Evolutionary conservation across 345 rosid species (phyloP), one percentile per base, ranked within the genome.

Genomic region (Eucalyptus sp.): DNA sequence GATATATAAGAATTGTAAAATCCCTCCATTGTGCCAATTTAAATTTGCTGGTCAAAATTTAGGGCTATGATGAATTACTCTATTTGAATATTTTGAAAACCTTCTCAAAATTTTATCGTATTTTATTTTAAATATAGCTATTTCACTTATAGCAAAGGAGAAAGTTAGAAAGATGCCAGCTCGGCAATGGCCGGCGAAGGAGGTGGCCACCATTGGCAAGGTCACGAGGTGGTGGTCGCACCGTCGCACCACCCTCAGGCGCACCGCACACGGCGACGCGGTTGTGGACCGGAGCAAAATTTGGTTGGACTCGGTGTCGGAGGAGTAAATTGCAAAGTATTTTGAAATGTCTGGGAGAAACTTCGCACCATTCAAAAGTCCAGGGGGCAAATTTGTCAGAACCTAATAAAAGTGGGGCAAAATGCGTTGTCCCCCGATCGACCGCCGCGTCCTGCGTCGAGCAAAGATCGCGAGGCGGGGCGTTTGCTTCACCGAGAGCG

Each of bases 21-120:
- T 10, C 25, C 58, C 24, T 49, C 13, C 62, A 52, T 52, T 52
- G 5, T 52, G 58, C 29, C 62, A 56, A 56, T 56, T 4, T 56
- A 56, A 56, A 56, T 56, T 56, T 56, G 62, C 18, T 5, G 24
- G 27, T 5, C 27, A 56, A 56, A 56, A 20, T 56, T 56, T 56
- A 20, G 29, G 27, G 12, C 1, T 8, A 24, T 4, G 27, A 56
- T 4, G 3, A 56, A 56, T 20, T 22, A 8, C 27, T 20, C 4
- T 22, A 56, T 56, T 56, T 56, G 25, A 56, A 0, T 56, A 56
- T 56, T 8, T 56, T 56, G 29, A 9, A 56, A 22, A 56, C 1
- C 0, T 52, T 18, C 10, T 52, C 0, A 1, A 52, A 7, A 0
- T 3, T 52, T 18, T 0, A 52, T 18, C 0, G 1, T 1, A 18